A percentile compares a stretch with the other conserved stretches of the same genome.
phyloP scores from a whole-genome alignment of 2,329 filamentous ascomycete genomes.

The Alternaria conjuncta region DNA sequence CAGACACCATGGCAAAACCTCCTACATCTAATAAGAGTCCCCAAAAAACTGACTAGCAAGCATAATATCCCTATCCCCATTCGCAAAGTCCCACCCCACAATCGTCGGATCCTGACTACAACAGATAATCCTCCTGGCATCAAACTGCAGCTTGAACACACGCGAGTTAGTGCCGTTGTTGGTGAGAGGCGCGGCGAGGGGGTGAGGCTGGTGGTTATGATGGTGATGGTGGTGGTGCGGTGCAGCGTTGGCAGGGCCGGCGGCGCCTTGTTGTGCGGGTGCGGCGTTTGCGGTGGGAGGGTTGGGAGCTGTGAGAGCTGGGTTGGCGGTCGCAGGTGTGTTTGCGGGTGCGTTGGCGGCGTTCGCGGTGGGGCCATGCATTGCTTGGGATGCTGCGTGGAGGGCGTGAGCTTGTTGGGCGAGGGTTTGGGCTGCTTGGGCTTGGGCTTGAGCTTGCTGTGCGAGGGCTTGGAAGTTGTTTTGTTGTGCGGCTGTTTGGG shows the following conservation, averaged over 20 bases:
- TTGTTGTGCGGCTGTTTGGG: conserved; percentile 22
- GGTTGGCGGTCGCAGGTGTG: neutral
- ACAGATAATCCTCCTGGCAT: conserved; percentile 90
- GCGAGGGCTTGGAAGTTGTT: conserved; percentile 43
- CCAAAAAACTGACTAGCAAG: conserved; percentile 81
- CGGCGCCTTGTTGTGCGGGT: conserved; percentile 23
- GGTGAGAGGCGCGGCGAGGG: conserved; percentile 29
- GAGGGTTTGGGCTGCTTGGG: conserved; percentile 43
- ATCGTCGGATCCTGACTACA: conserved; percentile 91
- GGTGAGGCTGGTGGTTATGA: conserved; percentile 42
- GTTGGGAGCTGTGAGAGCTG: conserved; percentile 11
- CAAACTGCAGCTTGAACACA: conserved; percentile 97
- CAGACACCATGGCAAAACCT: neutral
- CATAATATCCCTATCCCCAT: conserved; percentile 79
- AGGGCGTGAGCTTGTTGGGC: conserved; percentile 45
- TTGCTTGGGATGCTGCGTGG: conserved; percentile 42
- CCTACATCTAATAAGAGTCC: conserved; percentile 40
- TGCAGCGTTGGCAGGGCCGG: conserved; percentile 19
- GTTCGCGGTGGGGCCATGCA: conserved; percentile 24
- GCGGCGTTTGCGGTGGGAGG: conserved; percentile 16
- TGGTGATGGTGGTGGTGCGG: conserved; percentile 35
- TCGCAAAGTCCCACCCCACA: conserved; percentile 97
- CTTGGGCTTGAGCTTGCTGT: conserved; percentile 47
- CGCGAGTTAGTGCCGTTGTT: conserved; percentile 59
- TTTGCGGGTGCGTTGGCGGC: conserved; percentile 11